Percentiles rank a stretch among this genome's conserved stretches.
Evolutionary conservation across 2,329 filamentous ascomycete genomes (phyloP).

Genomic region (Penicillium sp.): DNA sequence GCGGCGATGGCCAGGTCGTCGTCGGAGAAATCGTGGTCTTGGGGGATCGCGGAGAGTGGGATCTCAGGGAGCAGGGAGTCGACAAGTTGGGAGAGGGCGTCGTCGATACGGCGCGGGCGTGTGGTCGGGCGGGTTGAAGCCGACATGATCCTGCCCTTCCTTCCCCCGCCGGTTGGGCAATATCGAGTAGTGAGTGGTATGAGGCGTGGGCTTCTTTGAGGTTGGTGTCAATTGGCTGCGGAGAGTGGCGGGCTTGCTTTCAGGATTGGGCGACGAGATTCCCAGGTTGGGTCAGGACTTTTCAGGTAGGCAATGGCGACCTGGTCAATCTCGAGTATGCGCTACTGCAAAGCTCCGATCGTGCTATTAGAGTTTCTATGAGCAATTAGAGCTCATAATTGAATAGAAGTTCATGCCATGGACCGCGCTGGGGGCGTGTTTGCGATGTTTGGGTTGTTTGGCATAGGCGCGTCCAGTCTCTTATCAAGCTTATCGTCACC

Average conservation of each 20-base stretch:
- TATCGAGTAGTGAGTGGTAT: constrained; percentile 3
- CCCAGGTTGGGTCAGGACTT: not conserved
- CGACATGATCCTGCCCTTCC: constrained; percentile 23
- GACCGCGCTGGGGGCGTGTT: constrained; percentile 13
- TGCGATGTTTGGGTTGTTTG: constrained; percentile 23
- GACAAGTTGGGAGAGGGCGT: constrained; percentile 47
- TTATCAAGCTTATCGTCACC: constrained; percentile 15
- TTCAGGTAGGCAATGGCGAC: not conserved
- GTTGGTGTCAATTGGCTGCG: not conserved
- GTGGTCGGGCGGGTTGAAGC: constrained; percentile 37
- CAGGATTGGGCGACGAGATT: constrained; percentile 4
- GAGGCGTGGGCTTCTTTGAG: not conserved
- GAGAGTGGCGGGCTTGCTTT: not conserved
- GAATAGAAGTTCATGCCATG: constrained; percentile 9
- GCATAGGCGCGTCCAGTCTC: constrained; percentile 15
- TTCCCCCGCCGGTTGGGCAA: constrained; percentile 9
- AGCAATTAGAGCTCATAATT: not conserved
- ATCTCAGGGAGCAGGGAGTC: constrained; percentile 44
- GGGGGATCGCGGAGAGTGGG: constrained; percentile 31
- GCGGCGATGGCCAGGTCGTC: constrained; percentile 39
- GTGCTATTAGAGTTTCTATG: constrained; percentile 3
- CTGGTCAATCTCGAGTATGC: not conserved
- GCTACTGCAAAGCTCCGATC: not conserved
- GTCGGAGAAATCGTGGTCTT: constrained; percentile 34
- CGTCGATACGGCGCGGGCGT: constrained; percentile 46